Conservation (phyloP, 345 rosid species). For the Brassica cretica region DNA sequence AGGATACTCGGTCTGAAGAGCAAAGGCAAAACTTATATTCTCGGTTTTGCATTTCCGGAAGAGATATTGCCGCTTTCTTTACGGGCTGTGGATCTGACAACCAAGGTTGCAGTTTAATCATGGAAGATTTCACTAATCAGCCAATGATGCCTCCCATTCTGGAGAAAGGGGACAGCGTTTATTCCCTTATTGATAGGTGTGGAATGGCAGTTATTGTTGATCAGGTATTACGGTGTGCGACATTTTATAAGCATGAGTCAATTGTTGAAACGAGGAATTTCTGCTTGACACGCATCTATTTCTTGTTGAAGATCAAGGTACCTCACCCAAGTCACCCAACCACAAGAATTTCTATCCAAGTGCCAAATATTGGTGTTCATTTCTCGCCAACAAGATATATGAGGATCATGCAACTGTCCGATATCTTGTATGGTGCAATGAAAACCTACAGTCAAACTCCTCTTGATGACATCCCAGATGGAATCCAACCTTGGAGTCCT, state of each 20-base stretch:
- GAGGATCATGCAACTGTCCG: constrained; percentile 70
- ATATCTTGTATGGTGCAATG: constrained; percentile 57
- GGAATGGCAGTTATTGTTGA: constrained; percentile 96
- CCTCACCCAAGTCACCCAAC: constrained; percentile 87
- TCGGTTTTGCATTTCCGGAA: constrained; percentile 87
- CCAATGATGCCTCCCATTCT: constrained; percentile 43
- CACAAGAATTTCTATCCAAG: constrained; percentile 86
- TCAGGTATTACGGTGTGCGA: constrained; percentile 57
- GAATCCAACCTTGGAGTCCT: constrained; percentile 61
- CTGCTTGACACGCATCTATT: constrained; percentile 24
- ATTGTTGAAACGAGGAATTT: constrained; percentile 23
- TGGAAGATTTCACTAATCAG: constrained; percentile 47
- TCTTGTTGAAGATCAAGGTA: constrained; percentile 69
- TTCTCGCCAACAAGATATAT: constrained; percentile 81
- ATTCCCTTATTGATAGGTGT: constrained; percentile 90
- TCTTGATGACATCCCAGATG: constrained; percentile 61
- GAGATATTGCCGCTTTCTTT: constrained; percentile 95
- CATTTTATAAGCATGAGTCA: constrained; percentile 23
- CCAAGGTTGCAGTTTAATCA: constrained; percentile 44
- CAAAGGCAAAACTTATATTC: constrained; percentile 83
- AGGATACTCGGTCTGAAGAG: constrained; percentile 77
- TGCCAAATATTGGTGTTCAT: constrained; percentile 94
- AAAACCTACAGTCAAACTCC: constrained; percentile 65
- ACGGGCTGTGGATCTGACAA: constrained; percentile 63
- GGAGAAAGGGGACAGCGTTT: constrained; percentile 52